A percentile compares a stretch with the other conserved stretches of the same genome.
Conservation (phyloP, 352 stramenopile genomes). For the Plasmopara halstedii region DNA sequence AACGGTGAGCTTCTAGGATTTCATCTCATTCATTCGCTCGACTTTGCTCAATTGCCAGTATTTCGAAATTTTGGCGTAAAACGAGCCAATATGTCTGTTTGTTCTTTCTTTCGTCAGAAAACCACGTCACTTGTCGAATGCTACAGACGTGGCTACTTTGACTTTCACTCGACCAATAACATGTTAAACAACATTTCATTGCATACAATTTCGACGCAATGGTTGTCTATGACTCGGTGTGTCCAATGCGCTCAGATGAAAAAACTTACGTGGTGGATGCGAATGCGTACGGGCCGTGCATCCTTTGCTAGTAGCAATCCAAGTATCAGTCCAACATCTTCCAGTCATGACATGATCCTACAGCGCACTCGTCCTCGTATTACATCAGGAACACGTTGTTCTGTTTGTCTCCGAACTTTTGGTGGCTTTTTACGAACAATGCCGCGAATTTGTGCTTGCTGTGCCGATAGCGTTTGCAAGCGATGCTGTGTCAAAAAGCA, state of each 20-base stretch:
- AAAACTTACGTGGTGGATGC: constrained; percentile 40
- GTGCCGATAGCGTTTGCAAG: constrained; percentile 28
- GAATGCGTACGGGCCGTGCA: constrained; percentile 25
- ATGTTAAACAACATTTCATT: constrained; percentile 43
- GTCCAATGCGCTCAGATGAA: constrained; percentile 40
- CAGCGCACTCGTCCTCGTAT: constrained; percentile 3
- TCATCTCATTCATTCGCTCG: constrained; percentile 51
- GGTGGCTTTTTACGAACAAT: constrained; percentile 22
- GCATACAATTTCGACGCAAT: constrained; percentile 34
- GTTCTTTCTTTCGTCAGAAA: constrained; percentile 34
- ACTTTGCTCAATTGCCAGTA: constrained; percentile 32
- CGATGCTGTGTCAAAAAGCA: constrained; percentile 33
- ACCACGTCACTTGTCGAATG: constrained; percentile 27
- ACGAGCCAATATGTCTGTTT: constrained; percentile 43
- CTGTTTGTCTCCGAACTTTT: constrained; percentile 24
- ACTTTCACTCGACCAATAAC: constrained; percentile 32
- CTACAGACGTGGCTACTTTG: constrained; percentile 39
- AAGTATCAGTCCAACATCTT: constrained; percentile 23
- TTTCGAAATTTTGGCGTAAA: constrained; percentile 29
- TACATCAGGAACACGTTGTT: constrained; percentile 16
- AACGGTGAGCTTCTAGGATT: constrained; percentile 40
- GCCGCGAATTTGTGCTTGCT: constrained; percentile 22
- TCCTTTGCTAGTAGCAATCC: constrained; percentile 34
- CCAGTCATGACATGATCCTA: constrained; percentile 5
- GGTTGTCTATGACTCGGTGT: constrained; percentile 27